Evolutionary conservation across 2,329 filamentous ascomycete genomes (phyloP).

Genomic region (Stagonosporopsis cucurbitacearum): DNA sequence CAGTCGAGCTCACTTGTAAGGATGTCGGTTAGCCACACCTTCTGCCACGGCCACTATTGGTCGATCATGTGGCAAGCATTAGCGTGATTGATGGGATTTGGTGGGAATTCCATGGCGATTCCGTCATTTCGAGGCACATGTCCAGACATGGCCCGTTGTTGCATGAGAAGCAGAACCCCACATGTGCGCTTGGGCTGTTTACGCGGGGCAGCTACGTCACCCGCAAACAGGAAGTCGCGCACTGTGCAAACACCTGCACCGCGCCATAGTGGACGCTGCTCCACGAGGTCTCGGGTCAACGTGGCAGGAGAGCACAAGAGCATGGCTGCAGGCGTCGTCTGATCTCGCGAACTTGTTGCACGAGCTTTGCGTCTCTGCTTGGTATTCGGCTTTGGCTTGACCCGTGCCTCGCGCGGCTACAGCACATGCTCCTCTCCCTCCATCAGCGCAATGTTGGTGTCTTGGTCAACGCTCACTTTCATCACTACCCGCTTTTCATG

Average conservation of each 20-base stretch:
- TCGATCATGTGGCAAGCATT: conserved; percentile 23
- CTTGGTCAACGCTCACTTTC: background rate
- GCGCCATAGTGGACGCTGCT: conserved; percentile 21
- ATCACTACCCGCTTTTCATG: conserved; percentile 1
- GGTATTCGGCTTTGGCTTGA: conserved; percentile 9
- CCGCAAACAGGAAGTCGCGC: conserved; percentile 12
- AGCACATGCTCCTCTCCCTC: background rate
- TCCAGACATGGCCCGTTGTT: conserved; percentile 21
- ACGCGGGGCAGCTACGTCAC: conserved; percentile 14
- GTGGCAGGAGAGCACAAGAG: conserved; percentile 20
- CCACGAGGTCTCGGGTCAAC: conserved; percentile 10
- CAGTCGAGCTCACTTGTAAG: conserved; percentile 22
- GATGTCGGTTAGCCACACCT: conserved; percentile 19
- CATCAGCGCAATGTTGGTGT: background rate
- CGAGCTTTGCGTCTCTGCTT: background rate
- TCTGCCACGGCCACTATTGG: conserved; percentile 31
- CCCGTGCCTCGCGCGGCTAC: background rate
- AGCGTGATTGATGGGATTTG: conserved; percentile 31
- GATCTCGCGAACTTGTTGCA: conserved; percentile 9
- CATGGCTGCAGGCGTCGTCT: background rate
- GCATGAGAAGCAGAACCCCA: conserved; percentile 1
- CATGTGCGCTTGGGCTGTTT: conserved; percentile 6
- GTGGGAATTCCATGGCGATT: conserved; percentile 29
- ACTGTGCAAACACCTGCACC: conserved; percentile 21
- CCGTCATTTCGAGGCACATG: conserved; percentile 29